Evolutionary conservation across 148 eudicot genomes (phyloP).

Genomic region (Gaultheria prostrata): DNA sequence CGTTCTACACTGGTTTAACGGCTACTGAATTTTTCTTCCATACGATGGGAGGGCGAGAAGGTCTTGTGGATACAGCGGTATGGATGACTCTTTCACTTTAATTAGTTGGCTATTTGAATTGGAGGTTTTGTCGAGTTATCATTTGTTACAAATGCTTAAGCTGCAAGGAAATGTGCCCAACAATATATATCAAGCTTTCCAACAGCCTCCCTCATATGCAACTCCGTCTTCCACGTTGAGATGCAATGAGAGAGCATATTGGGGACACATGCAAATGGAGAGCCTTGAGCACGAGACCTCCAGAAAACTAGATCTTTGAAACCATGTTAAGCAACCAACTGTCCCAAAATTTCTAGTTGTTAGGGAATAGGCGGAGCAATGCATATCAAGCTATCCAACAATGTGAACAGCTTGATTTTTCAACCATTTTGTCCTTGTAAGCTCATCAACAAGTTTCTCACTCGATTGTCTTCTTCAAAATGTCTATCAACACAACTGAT

Average conservation of each 20-base stretch:
- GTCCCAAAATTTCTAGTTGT: background rate
- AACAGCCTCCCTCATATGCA: background rate
- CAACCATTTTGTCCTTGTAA: background rate
- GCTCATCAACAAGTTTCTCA: background rate
- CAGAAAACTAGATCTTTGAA: background rate
- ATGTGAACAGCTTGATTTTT: background rate
- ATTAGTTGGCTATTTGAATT: constrained; percentile 6
- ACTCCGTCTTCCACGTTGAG: too few relatives aligned
- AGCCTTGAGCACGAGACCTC: too few relatives aligned
- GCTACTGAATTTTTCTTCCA: constrained; percentile 98
- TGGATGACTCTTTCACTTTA: constrained; percentile 21
- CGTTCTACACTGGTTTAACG: constrained; percentile 86
- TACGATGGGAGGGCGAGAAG: constrained; percentile 99
- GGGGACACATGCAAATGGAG: too few relatives aligned
- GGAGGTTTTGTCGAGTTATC: background rate
- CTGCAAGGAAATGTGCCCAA: background rate
- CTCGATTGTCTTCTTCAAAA: background rate
- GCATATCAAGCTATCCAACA: background rate
- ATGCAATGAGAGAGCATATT: too few relatives aligned
- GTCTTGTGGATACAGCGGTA: constrained; percentile 99
- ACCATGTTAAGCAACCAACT: background rate
- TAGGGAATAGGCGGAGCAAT: background rate
- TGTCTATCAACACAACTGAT: background rate
- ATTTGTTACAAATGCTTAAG: background rate
- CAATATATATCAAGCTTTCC: background rate